A percentile compares a stretch with the other conserved stretches of the same genome.
Conservation (phyloP, 805 yeast species). For the Sugiyamaella valdiviana region DNA sequence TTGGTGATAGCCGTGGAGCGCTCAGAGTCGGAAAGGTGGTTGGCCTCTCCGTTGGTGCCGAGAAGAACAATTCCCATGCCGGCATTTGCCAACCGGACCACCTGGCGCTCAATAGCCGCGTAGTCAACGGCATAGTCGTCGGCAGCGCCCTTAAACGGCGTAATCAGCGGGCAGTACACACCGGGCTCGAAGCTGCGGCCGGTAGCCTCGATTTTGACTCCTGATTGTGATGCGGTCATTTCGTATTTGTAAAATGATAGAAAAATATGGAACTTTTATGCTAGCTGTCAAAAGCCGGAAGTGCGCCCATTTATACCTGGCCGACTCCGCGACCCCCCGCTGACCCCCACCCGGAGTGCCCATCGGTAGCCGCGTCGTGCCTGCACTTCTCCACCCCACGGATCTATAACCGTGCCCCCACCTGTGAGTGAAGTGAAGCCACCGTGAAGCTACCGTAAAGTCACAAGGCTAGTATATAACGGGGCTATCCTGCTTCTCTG, state of each 20-base stretch:
- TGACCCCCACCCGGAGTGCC: too few species aligned
- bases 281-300: not conserved
- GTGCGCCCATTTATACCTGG: not conserved
- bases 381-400: too few species aligned
- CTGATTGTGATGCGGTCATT: not conserved
- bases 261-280: not conserved
- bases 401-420: too few species aligned
- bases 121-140: not conserved
- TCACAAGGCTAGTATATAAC: too few species aligned
- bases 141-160: not conserved
- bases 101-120: conserved; percentile 8
- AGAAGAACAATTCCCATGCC: conserved; percentile 21
- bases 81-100: conserved; percentile 18
- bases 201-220: not conserved
- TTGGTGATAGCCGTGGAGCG: conserved; percentile 24
- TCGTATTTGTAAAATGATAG: too few species aligned
- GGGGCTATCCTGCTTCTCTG: not conserved
- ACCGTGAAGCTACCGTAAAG: not conserved
- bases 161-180: not conserved
- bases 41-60: conserved; percentile 22
- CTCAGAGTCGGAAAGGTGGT: conserved; percentile 39
- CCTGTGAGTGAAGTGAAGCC: not conserved
- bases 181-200: not conserved
- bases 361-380: too few species aligned
- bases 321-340: not conserved